Conservation (phyloP, 495 filamentous ascomycete species). For the Aspergillus campestris region DNA sequence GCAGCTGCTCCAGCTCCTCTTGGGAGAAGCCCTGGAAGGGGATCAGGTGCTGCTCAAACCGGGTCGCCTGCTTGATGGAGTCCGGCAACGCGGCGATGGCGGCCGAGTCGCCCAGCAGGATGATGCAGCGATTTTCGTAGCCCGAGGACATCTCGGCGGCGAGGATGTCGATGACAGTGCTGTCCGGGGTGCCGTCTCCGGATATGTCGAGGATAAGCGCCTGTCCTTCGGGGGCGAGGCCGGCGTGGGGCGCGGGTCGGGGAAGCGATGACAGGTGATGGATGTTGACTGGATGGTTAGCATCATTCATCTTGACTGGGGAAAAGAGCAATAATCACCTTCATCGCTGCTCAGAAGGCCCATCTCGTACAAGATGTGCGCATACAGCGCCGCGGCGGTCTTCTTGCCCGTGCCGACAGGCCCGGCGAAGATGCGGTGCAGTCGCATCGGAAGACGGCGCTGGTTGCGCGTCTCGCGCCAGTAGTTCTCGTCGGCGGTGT, state of each 20-base stretch:
- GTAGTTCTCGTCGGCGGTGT: conserved; percentile 9
- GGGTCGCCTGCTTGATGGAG: not conserved
- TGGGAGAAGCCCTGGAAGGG: conserved; percentile 7
- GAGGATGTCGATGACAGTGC: conserved; percentile 2
- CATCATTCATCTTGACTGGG: not conserved
- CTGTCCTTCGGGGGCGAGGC: not conserved
- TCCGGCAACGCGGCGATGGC: conserved; percentile 4
- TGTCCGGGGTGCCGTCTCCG: not conserved
- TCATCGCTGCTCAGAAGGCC: conserved; percentile 8
- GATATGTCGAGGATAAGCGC: conserved; percentile 4
- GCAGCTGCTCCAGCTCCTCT: conserved; percentile 11
- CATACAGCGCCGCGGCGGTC: conserved; percentile 55
- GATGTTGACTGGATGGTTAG: not conserved
- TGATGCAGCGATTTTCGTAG: conserved; percentile 5
- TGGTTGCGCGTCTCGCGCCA: conserved; percentile 10
- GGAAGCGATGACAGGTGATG: no score
- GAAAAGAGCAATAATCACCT: conserved; percentile 1
- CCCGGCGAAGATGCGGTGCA: conserved; percentile 13
- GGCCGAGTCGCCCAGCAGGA: conserved; percentile 6
- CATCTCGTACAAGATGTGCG: conserved; percentile 37
- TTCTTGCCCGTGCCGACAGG: conserved; percentile 50
- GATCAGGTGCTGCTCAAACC: conserved; percentile 5
- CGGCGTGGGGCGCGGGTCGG: no score
- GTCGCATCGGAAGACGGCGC: conserved; percentile 2
- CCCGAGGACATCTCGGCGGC: not conserved